Base-by-base conservation (phyloP, 768 basidiomycete species). In the Auriculariales sp. region DNA sequence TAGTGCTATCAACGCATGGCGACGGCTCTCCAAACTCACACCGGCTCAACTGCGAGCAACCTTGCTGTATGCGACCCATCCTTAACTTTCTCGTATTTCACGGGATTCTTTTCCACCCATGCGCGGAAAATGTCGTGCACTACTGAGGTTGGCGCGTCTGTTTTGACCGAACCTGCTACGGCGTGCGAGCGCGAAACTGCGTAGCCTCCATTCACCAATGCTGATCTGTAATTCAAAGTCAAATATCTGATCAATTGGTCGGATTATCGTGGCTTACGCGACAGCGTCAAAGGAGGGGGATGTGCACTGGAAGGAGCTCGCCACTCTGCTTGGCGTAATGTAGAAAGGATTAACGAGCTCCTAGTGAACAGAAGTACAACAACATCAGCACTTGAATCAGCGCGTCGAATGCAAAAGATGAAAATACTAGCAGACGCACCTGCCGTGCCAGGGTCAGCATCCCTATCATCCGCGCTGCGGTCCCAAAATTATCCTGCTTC, bases 361-460 rank as follows among this genome's bases (percentile, higher is more conserved):
- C 89, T 94, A 17, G 14, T 5, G 49, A 42, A 51, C 3, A 48
- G 31, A 14, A 42, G 52, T 42, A 50, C 19, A 45, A 17, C 39
- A 17, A 27, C 0, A 52, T 28, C 9, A n/a, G n/a, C n/a, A n/a
- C n/a, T n/a, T n/a, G n/a, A n/a, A n/a, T n/a, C n/a, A n/a, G n/a
- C n/a, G n/a, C n/a, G n/a, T n/a, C n/a, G n/a, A n/a, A 3, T 11
- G 27, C 32, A 31, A 17, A 19, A 48, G n/a, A 1, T n/a, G 11
- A 32, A 28, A n/a, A n/a, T n/a, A n/a, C n/a, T n/a, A n/a, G 17
- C 3, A 14, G n/a, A 63, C 75, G 34, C 42, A 86, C 94, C 70
- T 94, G 84, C 63, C 80, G 77, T 0, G 93, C 92, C 2, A 95
- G 74, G 5, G 83, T 81, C 42, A 98, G 67, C 95, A 99, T 98